These are phyloP conservation scores for Pelargonium citronellum DNA, from an alignment of 441 rosid genomes.

Conservation along the genomic window DNA sequence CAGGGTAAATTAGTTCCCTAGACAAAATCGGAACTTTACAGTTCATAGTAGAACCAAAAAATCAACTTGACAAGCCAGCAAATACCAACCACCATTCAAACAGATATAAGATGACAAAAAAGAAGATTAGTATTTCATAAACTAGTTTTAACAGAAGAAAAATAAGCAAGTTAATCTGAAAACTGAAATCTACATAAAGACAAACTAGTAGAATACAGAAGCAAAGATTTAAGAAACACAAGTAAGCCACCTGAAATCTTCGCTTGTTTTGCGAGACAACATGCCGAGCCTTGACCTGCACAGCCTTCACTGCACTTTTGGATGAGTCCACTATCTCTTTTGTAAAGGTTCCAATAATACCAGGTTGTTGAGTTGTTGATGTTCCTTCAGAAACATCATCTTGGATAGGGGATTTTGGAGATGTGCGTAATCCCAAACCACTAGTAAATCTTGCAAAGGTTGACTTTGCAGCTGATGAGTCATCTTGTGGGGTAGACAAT, in stretches of 20 bases:
- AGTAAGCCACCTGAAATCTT: slow-evolving; percentile 69
- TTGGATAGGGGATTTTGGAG: slow-evolving; percentile 62
- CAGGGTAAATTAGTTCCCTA: not conserved
- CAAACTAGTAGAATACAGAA: not conserved
- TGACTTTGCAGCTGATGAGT: slow-evolving; percentile 55
- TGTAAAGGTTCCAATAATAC: slow-evolving; percentile 72
- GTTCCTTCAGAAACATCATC: slow-evolving; percentile 47
- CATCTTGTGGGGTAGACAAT: slow-evolving; percentile 42
- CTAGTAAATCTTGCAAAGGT: slow-evolving; percentile 77
- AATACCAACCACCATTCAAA: not conserved
- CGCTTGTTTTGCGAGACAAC: slow-evolving; percentile 96
- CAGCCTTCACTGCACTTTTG: slow-evolving; percentile 92
- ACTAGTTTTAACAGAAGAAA: not conserved
- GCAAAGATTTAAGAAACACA: not conserved
- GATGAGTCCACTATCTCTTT: slow-evolving; percentile 91
- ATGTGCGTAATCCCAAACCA: slow-evolving; percentile 64
- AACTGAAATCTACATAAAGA: not conserved
- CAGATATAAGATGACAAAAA: not conserved
- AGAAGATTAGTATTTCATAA: not conserved
- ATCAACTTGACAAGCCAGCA: not conserved
- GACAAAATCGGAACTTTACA: not conserved
- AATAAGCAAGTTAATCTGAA: not conserved
- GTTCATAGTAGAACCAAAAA: not conserved
- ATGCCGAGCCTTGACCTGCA: slow-evolving; percentile 95
- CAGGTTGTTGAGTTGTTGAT: slow-evolving; percentile 46